Evolutionary conservation across 2,329 filamentous ascomycete genomes (phyloP), one percentile per base, ranked within the genome.

Genomic region (Bipolaris gigantea): DNA sequence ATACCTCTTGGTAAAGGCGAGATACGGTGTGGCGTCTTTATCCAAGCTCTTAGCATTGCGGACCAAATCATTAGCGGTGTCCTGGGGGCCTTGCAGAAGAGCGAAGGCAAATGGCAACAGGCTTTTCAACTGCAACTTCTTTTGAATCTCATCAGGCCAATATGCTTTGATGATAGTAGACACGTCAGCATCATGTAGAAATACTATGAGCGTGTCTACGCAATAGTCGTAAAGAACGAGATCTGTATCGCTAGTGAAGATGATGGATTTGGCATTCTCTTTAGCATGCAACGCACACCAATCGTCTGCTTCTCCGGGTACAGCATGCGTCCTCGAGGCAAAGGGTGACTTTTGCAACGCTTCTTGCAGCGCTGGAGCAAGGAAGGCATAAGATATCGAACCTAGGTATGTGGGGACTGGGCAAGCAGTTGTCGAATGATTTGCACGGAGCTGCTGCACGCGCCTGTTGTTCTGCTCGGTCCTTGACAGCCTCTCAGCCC

Each of bases 231-330:
- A 87, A 0, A 93, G 80, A 0, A 96, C 77, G 8, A 97, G 80
- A 67, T 97, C 93, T 0, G 92, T 95, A 66, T 97, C 93, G n/a
- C 85, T 87, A 0, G 91, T 95, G 6, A 97, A 74, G 25, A 86
- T 77, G 13, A 91, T 81, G 0, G 85, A 85, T 0, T 83, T 84
- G 2, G 81, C 78, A 27, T 79, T 68, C 2, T 76, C 58, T n/a
- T 79, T 79, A 6, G 89, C 80, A 48, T 85, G 80, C 13, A 80
- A 75, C 3, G 90, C 91, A 70, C 92, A 96, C 75, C 85, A 94
- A 21, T 80, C 75, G 69, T 97, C 93, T 1, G 93, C 93, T 74
- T 97, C 93, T 0, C 89, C 92, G 0, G 90, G 86, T 0, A 96
- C 87, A 11, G 94, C 79, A 21, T 79, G 75, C 0, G 79, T 80